phyloP scores from a whole-genome alignment of 2,329 filamentous ascomycete species.

The Harringtonia lauricola region DNA sequence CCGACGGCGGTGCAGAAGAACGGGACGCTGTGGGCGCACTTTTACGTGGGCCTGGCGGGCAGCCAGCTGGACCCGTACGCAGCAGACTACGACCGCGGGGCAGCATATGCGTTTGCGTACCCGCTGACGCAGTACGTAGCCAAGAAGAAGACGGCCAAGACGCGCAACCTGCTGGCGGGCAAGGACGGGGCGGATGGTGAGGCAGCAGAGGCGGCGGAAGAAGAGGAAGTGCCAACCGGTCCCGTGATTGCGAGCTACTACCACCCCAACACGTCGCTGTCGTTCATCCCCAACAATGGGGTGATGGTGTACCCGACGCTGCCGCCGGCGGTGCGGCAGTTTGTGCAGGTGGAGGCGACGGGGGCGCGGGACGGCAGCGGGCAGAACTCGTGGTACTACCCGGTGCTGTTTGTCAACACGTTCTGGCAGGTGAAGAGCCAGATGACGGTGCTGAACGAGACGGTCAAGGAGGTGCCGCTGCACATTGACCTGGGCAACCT shows the following conservation, averaged over 20 bases:
- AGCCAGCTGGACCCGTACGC: conserved; percentile 64
- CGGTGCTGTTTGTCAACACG: conserved; percentile 83
- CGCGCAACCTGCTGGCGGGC: conserved; percentile 69
- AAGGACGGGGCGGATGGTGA: conserved; percentile 36
- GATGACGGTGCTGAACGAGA: conserved; percentile 87
- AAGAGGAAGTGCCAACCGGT: conserved; percentile 43
- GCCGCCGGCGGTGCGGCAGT: conserved; percentile 66
- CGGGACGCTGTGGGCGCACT: conserved; percentile 88
- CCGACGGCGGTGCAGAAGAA: conserved; percentile 78
- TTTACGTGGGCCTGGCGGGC: conserved; percentile 73
- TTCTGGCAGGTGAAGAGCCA: conserved; percentile 94
- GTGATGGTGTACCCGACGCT: conserved; percentile 54
- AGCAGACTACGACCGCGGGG: conserved; percentile 59
- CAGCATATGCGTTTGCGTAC: conserved; percentile 73
- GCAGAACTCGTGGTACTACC: conserved; percentile 87
- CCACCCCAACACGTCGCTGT: conserved; percentile 87
- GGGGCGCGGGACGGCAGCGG: conserved; percentile 75
- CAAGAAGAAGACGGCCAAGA: conserved; percentile 85
- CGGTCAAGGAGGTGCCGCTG: conserved; percentile 69
- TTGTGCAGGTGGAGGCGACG: conserved; percentile 66
- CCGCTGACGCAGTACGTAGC: conserved; percentile 82
- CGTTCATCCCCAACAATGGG: conserved; percentile 73
- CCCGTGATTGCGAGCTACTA: conserved; percentile 79
- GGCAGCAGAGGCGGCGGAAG: conserved; percentile 29
- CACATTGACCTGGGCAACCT: conserved; percentile 77